A percentile compares a stretch with the other conserved stretches of the same genome.
phyloP scores from a whole-genome alignment of 129 eudicot species.

The Silybum marianum region DNA sequence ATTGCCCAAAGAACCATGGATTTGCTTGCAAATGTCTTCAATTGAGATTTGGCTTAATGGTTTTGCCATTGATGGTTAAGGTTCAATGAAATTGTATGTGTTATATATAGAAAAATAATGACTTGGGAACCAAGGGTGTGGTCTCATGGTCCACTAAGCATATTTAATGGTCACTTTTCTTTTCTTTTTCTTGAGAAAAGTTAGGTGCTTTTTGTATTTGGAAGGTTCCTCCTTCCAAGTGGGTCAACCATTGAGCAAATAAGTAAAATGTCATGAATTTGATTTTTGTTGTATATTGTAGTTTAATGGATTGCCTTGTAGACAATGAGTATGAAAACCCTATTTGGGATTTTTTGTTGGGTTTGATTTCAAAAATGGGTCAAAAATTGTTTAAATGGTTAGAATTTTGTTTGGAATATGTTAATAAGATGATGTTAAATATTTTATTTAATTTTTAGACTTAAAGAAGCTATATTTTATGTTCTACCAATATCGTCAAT shows the following conservation, averaged over 20 bases:
- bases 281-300: neutral
- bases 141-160: constrained; percentile 38
- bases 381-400: neutral
- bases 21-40: constrained; percentile 57
- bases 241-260: constrained; percentile 27
- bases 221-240: constrained; percentile 14
- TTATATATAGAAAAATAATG: constrained; percentile 25
- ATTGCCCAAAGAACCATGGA: constrained; percentile 50
- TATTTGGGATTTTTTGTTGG: neutral
- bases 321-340: constrained; percentile 27
- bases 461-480: neutral
- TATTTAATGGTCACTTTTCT: constrained; percentile 24
- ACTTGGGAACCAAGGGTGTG: constrained; percentile 41
- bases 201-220: constrained; percentile 15
- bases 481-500: neutral
- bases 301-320: constrained; percentile 33
- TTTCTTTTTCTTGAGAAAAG: constrained; percentile 31
- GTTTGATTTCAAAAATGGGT: neutral
- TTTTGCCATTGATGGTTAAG: constrained; percentile 35
- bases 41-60: constrained; percentile 31
- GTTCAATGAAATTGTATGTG: constrained; percentile 18
- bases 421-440: neutral
- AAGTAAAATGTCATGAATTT: neutral
- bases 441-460: neutral
- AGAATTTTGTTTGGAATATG: neutral